Base-by-base conservation (phyloP, 176 grass and related monocot genomes). In the sorghum (Sorghum bicolor) region DNA sequence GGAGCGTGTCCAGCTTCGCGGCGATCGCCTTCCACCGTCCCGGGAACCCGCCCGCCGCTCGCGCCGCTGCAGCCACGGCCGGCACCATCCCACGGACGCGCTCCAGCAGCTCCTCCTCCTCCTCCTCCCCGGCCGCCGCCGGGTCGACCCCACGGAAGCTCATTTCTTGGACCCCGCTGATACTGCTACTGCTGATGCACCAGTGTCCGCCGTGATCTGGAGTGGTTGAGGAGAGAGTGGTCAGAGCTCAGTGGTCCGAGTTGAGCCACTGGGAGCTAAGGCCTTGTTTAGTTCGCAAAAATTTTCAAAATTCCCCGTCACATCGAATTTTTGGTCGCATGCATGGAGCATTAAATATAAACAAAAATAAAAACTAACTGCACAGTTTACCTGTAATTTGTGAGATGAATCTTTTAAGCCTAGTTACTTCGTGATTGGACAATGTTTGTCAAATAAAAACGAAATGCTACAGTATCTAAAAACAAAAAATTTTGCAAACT, bases 1-100 rank as follows among this genome's bases (percentile, higher is more conserved):
- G 94, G n/a, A 94, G 74, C 13, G 61, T 20, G 65, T 71, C 89
- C 34, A 97, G 86, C 87, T 88, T 97, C 0, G 75, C 78, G 16
- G 88, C 76, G 52, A 97, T 94, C 43, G 85, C 80, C 68, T 92
- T 94, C 94, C 94, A 97, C 28, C 91, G 80, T 2, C 91, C 86
- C 0, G 89, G 81, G 26, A 94, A 97, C 3, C 87, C 87, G 2
- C 41, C 32, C 26, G 89, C 85, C 1, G 70, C 75, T 2, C 22
- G 52, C 50, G 87, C 91, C 36, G 79, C 88, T 4, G 47, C 43
- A 0, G 90, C 25, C 58, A 82, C 85, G 7, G 70, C 4, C 11
- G 85, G 89, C 40, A 90, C 85, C 84, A 97, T 90, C 3, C 68
- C 45, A 2, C 74, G 33, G 5, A 90, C 89, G 1, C 91, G 85